Conservation (phyloP, 1,284 basidiomycete genomes). For the Volvariella volvacea region DNA sequence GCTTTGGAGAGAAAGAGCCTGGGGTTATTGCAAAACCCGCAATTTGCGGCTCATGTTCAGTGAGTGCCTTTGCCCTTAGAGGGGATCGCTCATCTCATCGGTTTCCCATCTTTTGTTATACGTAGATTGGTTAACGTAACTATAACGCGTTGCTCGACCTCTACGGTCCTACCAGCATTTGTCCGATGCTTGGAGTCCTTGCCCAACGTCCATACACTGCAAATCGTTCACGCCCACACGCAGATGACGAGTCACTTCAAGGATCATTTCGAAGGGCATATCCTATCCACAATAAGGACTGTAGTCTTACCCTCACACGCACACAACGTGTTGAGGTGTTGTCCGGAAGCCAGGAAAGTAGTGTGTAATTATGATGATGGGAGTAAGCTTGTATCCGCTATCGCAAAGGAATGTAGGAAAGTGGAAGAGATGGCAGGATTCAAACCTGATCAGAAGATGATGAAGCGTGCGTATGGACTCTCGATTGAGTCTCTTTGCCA, state of each 20-base stretch:
- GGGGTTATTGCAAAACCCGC: too few relatives aligned
- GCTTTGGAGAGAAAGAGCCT: too few relatives aligned
- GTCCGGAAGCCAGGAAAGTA: constrained; percentile 21
- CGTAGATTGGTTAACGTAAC: constrained; percentile 21
- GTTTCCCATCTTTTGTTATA: too few relatives aligned
- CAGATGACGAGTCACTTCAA: constrained; percentile 21
- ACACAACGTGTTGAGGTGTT: constrained; percentile 25
- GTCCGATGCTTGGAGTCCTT: constrained; percentile 21
- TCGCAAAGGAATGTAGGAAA: constrained; percentile 18
- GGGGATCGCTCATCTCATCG: too few relatives aligned
- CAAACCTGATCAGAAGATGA: constrained; percentile 10
- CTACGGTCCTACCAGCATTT: constrained; percentile 20
- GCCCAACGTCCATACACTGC: constrained; percentile 26
- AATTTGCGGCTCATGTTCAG: too few relatives aligned
- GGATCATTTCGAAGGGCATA: constrained; percentile 17
- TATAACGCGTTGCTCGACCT: constrained; percentile 18
- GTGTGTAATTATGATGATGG: constrained; percentile 19
- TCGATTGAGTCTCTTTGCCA: too few relatives aligned
- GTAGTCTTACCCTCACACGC: constrained; percentile 20
- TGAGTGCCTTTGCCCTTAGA: too few relatives aligned
- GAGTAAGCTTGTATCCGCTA: constrained; percentile 18
- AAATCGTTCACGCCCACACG: constrained; percentile 20
- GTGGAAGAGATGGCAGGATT: constrained; percentile 20
- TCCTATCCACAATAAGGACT: constrained; percentile 20
- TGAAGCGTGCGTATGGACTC: constrained; percentile 15